Percentiles rank a stretch among this genome's conserved stretches.
Conservation (phyloP, 805 yeast species). For the Jamesozyma piceae region DNA sequence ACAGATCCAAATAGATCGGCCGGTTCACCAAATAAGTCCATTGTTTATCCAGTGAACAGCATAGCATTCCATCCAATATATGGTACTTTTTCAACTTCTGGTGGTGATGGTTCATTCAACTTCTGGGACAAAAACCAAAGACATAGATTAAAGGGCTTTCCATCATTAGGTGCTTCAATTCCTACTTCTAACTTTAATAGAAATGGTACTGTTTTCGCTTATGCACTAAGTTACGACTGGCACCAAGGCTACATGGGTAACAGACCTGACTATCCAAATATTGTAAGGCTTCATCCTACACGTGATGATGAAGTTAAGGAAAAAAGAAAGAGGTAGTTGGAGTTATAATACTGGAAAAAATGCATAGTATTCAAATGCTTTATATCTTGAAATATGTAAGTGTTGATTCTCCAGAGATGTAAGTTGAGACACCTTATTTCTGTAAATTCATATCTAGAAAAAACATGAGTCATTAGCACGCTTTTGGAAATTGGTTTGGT, state of each 20-base stretch:
- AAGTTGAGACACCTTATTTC: no score
- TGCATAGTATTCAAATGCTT: background rate
- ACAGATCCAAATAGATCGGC: conserved; percentile 37
- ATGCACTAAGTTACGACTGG: conserved; percentile 94
- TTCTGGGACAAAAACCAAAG: conserved; percentile 94
- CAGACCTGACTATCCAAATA: conserved; percentile 63
- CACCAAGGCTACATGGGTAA: conserved; percentile 77
- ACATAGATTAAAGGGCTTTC: conserved; percentile 76
- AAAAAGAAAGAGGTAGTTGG: conserved; percentile 29
- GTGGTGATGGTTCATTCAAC: conserved; percentile 87
- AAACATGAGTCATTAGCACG: no score
- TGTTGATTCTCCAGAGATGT: no score
- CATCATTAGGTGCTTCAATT: conserved; percentile 57
- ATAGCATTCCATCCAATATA: conserved; percentile 79
- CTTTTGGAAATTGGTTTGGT: no score
- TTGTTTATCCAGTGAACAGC: conserved; percentile 70
- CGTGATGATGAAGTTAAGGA: conserved; percentile 77
- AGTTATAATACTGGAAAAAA: background rate
- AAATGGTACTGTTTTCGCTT: conserved; percentile 77
- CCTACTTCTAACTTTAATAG: conserved; percentile 74
- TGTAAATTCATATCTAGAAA: no score
- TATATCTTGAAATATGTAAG: background rate
- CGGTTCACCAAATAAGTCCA: conserved; percentile 44
- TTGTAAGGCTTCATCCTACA: conserved; percentile 73
- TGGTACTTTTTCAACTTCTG: conserved; percentile 90